phyloP scores from a whole-genome alignment of 371 early-diverging fungal species.

The Basidiobolus heterosporus region DNA sequence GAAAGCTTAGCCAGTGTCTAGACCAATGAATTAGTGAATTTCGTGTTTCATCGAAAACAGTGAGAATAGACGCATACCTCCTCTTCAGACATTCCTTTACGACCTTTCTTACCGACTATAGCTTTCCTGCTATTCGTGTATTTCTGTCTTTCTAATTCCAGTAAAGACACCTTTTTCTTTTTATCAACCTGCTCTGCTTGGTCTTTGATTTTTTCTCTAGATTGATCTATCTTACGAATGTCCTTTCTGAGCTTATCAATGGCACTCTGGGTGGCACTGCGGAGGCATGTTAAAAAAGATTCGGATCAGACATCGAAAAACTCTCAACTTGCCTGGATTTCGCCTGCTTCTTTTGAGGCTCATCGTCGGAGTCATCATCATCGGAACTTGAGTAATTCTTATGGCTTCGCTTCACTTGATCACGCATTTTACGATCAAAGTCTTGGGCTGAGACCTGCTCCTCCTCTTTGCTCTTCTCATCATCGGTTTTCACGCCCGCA shows the following conservation, averaged over 20 bases:
- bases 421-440: conserved; percentile 25
- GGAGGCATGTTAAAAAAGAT: too few relatives aligned
- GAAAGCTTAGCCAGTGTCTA: conserved; percentile 18
- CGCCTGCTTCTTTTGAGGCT: conserved; percentile 5
- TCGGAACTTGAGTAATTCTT: conserved; percentile 5
- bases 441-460: conserved; percentile 15
- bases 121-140: conserved; percentile 22
- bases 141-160: conserved; percentile 32
- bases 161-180: conserved; percentile 24
- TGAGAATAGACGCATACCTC: conserved; percentile 14
- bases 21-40: too few relatives aligned
- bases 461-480: conserved; percentile 9
- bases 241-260: conserved; percentile 35
- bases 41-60: neutral
- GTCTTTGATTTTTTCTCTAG: conserved; percentile 9
- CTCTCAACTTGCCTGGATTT: conserved; percentile 2
- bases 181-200: conserved; percentile 8
- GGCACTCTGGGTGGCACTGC: conserved; percentile 9
- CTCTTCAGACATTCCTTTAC: conserved; percentile 12
- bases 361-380: conserved; percentile 1
- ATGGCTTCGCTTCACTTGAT: conserved; percentile 10
- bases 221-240: conserved; percentile 29
- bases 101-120: conserved; percentile 8
- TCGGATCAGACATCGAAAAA: neutral
- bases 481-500: conserved; percentile 5